Evolutionary conservation across 768 basidiomycete species (phyloP), one percentile per base, ranked within the genome.

Genomic region (Cystobasidium onofrii): DNA sequence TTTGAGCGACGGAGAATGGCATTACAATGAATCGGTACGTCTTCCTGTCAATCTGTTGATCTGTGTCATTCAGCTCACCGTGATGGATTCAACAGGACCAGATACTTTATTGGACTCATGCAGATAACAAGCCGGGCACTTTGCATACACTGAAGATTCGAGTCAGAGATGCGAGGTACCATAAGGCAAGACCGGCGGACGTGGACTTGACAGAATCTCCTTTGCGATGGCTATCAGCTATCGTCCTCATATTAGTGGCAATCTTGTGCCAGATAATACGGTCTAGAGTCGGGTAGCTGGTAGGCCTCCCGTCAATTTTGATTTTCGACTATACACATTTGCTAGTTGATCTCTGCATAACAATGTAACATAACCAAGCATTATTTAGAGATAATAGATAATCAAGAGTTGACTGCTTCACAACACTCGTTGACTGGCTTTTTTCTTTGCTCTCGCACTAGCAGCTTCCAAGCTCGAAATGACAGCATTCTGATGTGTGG

Each of bases 101-200:
- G 81, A 92, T 91, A 0, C 81, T 94, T 69, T 91, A 87, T 77
- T 81, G 93, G 76, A 84, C 88, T 15, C 79, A 82, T 71, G 1
- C 20, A 2, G 31, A 67, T 34, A 50, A 29, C 1, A 29, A 36
- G 0, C 72, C 78, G 10, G 75, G 70, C 10, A 73, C 29, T 50
- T 46, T 75, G 13, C 78, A 78, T 67, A 64, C 60, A 18, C 23
- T 78, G 23, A 46, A 65, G 20, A 52, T 78, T 46, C n/a, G 54
- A 1, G 75, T 78, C 55, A 17, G 10, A n/a, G 55, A 60, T 44
- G 20, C 18, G 2, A 7, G 33, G 34, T 55, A 57, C 29, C 27
- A 39, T 9, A 55, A 60, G 29, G 6, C 20, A 27, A 71, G 39
- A 31, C 55, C 55, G 1, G 31, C 31, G 12, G 39, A 71, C 39